These are phyloP conservation scores for Aspergillus tubingensis DNA, from an alignment of 2,329 filamentous ascomycete genomes.

Conservation along the genomic window DNA sequence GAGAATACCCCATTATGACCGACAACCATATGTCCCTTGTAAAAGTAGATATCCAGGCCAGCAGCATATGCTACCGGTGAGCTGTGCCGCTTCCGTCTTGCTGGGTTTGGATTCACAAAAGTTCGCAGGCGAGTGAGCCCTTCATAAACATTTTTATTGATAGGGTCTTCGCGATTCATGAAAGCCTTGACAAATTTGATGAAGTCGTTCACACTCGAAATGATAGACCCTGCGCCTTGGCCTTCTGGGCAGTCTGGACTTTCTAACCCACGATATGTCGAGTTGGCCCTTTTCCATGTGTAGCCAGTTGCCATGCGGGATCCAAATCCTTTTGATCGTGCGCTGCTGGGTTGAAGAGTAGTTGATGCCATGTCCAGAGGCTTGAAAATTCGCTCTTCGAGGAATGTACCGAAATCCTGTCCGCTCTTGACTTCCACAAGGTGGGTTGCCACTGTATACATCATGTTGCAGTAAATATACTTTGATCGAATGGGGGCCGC, in stretches of 20 bases:
- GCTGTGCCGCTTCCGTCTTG: conserved; percentile 19
- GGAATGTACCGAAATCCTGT: conserved; percentile 42
- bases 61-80: conserved; percentile 29
- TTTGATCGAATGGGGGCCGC: conserved; percentile 47
- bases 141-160: conserved; percentile 26
- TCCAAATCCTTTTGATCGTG: conserved; percentile 23
- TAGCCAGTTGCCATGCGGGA: conserved; percentile 48
- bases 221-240: conserved; percentile 49
- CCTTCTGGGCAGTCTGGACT: conserved; percentile 33
- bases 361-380: conserved; percentile 49
- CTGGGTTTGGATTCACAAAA: conserved; percentile 19
- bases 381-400: conserved; percentile 47
- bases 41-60: conserved; percentile 31
- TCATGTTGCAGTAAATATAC: conserved; percentile 55
- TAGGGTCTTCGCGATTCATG: conserved; percentile 28
- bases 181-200: conserved; percentile 33
- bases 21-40: conserved; percentile 32
- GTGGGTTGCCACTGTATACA: conserved; percentile 51
- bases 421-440: conserved; percentile 50
- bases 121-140: conserved; percentile 28
- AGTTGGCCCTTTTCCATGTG: conserved; percentile 36
- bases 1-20: conserved; percentile 31
- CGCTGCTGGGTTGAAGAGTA: conserved; percentile 38
- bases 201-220: conserved; percentile 36
- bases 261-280: conserved; percentile 26